Base-by-base conservation (phyloP, 2,329 filamentous ascomycete genomes). In the Ophiosphaerella korrae region DNA sequence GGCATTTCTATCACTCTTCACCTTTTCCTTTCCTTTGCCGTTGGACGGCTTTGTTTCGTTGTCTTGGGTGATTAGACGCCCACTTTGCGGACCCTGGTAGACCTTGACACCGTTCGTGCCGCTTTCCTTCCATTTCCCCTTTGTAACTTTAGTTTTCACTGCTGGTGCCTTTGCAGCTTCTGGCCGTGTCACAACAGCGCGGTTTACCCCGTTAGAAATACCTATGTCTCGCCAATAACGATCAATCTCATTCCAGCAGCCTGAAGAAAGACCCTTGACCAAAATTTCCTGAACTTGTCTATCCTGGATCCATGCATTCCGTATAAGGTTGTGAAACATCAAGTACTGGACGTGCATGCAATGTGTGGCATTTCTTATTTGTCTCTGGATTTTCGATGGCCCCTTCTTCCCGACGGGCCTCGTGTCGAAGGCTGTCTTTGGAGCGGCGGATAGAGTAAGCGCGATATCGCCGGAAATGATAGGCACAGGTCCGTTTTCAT, bases 341-440 rank as follows among this genome's bases (percentile, higher is more conserved):
- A 99, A 78, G 45, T 86, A 84, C 69, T 95, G 87, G 2, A 97
- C 92, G 73, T 99, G 94, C 60, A 96, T 81, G 62, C 90, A 89
- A 73, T 99, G 94, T 0, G 91, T 92, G 3, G 86, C 82, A 31
- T 87, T 83, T 23, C 94, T 84, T 48, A 93, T 88, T 53, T 86
- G 83, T 44, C 90, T 85, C 68, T 97, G 91, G 24, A 88, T 84
- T 74, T 96, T 96, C 2, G 89, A 88, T 0, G 90, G 89, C 0
- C 91, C 92, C 68, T 93, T 96, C 74, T 90, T 96, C 14, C 76
- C 74, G n/a, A 87, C 80, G 7, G 81, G 78, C 50, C 55, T 64
- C 1, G 62, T 58, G 9, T 62, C 67, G 45, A 66, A 70, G 1
- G 56, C 66, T 7, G 57, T 52, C 34, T 55, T 64, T 1, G 60